These are phyloP conservation scores for Lichtheimia ramosa DNA, from an alignment of 371 early-diverging fungal genomes.

Conservation along the genomic window DNA sequence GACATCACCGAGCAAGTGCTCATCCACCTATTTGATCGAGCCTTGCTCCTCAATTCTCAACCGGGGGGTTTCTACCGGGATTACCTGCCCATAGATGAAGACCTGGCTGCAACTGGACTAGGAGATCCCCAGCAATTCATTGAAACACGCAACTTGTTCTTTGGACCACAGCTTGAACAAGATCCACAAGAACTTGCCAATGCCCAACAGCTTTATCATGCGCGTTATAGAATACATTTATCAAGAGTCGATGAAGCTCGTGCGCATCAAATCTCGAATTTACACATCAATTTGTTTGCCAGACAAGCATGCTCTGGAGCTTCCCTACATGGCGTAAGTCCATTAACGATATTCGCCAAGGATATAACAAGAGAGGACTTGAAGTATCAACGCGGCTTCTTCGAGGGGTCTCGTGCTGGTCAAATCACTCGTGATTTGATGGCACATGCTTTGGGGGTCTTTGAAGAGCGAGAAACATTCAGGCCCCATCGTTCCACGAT, in stretches of 20 bases:
- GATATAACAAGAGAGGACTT: not conserved
- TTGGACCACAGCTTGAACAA: no score
- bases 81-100: not conserved
- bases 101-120: not conserved
- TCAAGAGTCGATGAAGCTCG: no score
- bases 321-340: no score
- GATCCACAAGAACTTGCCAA: no score
- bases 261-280: no score
- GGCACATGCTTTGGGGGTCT: not conserved
- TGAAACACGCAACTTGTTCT: no score
- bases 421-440: not conserved
- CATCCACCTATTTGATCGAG: conserved; percentile 1
- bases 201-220: no score
- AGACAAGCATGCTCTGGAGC: no score
- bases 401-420: not conserved
- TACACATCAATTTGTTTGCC: no score
- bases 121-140: no score
- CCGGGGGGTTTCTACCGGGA: conserved; percentile 2
- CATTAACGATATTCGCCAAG: not conserved
- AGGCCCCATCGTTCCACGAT: not conserved
- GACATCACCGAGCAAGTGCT: not conserved
- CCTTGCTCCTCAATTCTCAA: not conserved
- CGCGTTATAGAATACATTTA: no score
- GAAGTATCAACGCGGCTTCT: not conserved
- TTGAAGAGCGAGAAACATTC: not conserved